Evolutionary conservation across 1,284 basidiomycete species (phyloP).

Genomic region (Ustilago bromivora): DNA sequence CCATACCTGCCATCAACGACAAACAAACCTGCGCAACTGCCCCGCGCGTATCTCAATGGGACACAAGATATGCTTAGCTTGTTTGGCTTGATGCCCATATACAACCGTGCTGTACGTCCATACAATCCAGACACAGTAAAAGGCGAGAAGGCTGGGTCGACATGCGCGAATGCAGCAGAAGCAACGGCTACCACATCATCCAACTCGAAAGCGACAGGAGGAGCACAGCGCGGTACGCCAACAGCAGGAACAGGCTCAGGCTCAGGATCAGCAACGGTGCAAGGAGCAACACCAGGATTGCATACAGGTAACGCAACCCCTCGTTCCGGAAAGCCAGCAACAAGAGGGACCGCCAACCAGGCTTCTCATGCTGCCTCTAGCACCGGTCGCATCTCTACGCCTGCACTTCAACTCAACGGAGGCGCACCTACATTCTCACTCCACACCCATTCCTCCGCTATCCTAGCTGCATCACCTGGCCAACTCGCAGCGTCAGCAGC

Average conservation of each 20-base stretch:
- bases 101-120: constrained; percentile 57
- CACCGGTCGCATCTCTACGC: constrained; percentile 41
- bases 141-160: constrained; percentile 14
- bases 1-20: constrained; percentile 43
- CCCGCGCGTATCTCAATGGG: constrained; percentile 51
- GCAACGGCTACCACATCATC: not conserved
- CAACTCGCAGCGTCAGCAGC: constrained; percentile 35
- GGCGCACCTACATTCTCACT: constrained; percentile 41
- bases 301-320: constrained; percentile 15
- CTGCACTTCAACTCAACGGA: constrained; percentile 39
- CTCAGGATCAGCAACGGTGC: not conserved
- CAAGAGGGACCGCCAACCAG: constrained; percentile 12
- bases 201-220: not conserved
- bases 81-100: constrained; percentile 59
- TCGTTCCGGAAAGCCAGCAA: constrained; percentile 16
- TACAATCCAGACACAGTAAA: constrained; percentile 47
- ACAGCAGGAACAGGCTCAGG: not conserved
- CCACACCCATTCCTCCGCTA: constrained; percentile 40
- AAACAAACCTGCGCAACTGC: constrained; percentile 31
- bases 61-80: constrained; percentile 59
- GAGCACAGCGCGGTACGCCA: not conserved
- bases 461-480: constrained; percentile 38
- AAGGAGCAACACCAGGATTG: not conserved
- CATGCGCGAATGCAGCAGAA: not conserved
- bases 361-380: constrained; percentile 28